Percentiles rank a stretch among this genome's conserved stretches.
Evolutionary conservation across 73 alveolate genomes (phyloP).

Genomic region (Tetrahymena thermophila): DNA sequence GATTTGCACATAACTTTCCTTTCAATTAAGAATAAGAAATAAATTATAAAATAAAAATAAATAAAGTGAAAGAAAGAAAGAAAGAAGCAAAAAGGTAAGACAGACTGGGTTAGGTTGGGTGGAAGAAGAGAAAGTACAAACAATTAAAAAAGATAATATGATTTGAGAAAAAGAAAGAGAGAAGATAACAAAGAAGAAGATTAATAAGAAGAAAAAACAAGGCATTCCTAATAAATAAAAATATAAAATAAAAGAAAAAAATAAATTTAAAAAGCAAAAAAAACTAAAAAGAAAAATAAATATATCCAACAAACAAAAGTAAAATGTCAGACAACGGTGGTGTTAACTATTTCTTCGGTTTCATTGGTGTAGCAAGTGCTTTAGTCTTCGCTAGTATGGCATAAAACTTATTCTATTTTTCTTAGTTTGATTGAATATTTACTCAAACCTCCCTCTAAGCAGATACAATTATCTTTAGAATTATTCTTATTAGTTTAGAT

Average conservation of each 20-base stretch:
- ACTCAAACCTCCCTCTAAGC: not conserved
- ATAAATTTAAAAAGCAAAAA: not conserved
- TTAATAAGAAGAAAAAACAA: not conserved
- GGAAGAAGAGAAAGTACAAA: not conserved
- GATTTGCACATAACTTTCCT: not conserved
- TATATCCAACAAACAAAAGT: not conserved
- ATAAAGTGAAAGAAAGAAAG: not conserved
- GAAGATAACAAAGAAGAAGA: not conserved
- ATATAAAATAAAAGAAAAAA: not conserved
- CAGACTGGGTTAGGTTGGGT: not conserved
- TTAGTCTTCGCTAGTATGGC: slow-evolving; percentile 69
- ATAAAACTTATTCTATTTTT: not conserved
- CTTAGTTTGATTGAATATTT: not conserved
- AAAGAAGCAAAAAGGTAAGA: not conserved
- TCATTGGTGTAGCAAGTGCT: slow-evolving; percentile 80
- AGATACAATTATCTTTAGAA: not conserved
- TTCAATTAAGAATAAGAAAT: not conserved
- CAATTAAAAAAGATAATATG: not conserved
- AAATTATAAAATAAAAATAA: not conserved
- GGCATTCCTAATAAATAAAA: not conserved
- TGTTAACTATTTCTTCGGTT: slow-evolving; percentile 57
- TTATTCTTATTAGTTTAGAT: not conserved
- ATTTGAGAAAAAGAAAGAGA: not conserved
- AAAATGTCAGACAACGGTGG: not conserved
- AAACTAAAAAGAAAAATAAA: not conserved